phyloP scores from a whole-genome alignment of 2,329 filamentous ascomycete species.

The Ceratocystiopsis minuta region DNA sequence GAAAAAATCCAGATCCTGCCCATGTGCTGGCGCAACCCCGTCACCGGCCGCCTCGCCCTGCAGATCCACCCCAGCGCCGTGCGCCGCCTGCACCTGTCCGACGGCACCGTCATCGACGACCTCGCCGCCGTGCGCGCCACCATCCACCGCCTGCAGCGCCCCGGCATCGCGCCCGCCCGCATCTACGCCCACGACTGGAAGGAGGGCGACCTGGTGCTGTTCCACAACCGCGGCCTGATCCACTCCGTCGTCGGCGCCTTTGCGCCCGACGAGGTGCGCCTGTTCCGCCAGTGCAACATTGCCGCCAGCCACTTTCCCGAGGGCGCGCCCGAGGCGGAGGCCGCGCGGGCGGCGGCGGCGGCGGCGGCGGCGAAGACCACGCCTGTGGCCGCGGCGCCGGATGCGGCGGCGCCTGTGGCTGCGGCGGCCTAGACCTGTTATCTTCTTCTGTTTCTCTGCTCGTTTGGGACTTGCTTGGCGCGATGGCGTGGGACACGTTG shows the following conservation, averaged over 20 bases:
- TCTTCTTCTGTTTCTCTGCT: background rate
- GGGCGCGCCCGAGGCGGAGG: background rate
- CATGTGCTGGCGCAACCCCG: constrained; percentile 62
- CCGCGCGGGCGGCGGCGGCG: background rate
- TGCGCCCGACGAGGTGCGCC: constrained; percentile 48
- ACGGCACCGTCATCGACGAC: constrained; percentile 51
- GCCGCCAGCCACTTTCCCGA: constrained; percentile 32
- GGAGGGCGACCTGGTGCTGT: constrained; percentile 58
- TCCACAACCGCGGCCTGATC: constrained; percentile 59
- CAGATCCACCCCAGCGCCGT: constrained; percentile 60
- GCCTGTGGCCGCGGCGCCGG: background rate
- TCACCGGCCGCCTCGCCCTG: constrained; percentile 48
- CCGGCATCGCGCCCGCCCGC: constrained; percentile 47
- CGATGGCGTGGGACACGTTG: no score
- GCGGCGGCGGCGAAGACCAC: background rate
- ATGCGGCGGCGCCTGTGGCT: background rate
- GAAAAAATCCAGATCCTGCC: constrained; percentile 54
- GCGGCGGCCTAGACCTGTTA: background rate
- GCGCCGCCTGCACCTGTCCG: constrained; percentile 45
- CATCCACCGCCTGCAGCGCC: constrained; percentile 50
- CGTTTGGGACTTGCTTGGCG: background rate
- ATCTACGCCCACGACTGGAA: constrained; percentile 66
- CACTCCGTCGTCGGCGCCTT: constrained; percentile 65
- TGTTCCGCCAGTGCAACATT: constrained; percentile 67
- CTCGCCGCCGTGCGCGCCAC: constrained; percentile 45